phyloP scores from a whole-genome alignment of 2,329 filamentous ascomycete species.

The Pseudogymnoascus pannorum region DNA sequence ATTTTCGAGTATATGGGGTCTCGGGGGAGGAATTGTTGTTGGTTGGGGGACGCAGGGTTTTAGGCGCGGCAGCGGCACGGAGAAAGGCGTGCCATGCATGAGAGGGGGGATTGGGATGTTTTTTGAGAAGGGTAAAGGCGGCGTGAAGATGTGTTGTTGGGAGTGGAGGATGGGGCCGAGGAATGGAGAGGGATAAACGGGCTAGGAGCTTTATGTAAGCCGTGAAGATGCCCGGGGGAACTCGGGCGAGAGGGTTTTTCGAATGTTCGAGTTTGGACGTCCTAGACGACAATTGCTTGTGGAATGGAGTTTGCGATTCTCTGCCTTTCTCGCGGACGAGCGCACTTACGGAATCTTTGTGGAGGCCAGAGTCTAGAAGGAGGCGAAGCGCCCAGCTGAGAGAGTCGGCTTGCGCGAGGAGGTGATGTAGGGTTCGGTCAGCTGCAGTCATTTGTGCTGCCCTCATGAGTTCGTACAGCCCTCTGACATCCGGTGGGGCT shows the following conservation, averaged over 20 bases:
- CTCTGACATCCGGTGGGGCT: conserved; percentile 49
- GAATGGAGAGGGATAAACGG: conserved; percentile 27
- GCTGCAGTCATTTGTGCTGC: neutral
- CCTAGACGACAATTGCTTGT: conserved; percentile 24
- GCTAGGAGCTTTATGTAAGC: conserved; percentile 48
- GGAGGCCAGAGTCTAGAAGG: neutral
- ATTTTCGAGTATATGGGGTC: neutral
- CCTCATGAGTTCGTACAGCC: conserved; percentile 53
- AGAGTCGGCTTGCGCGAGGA: neutral
- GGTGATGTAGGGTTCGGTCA: neutral
- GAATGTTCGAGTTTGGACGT: neutral
- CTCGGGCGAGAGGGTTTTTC: conserved; percentile 37
- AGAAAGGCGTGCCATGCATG: neutral
- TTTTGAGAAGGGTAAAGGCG: neutral
- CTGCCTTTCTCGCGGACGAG: neutral
- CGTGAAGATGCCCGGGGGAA: conserved; percentile 33
- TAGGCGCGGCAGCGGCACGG: conserved; percentile 15
- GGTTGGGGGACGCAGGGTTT: neutral
- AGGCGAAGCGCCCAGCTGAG: neutral
- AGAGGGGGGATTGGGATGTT: neutral
- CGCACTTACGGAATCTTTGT: neutral
- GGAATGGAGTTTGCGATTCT: neutral
- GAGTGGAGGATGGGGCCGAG: neutral
- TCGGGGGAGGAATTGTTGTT: neutral
- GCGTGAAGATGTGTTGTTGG: neutral